Conservation (phyloP, 345 rosid genomes). For the Crucihimalaya himalaica region DNA sequence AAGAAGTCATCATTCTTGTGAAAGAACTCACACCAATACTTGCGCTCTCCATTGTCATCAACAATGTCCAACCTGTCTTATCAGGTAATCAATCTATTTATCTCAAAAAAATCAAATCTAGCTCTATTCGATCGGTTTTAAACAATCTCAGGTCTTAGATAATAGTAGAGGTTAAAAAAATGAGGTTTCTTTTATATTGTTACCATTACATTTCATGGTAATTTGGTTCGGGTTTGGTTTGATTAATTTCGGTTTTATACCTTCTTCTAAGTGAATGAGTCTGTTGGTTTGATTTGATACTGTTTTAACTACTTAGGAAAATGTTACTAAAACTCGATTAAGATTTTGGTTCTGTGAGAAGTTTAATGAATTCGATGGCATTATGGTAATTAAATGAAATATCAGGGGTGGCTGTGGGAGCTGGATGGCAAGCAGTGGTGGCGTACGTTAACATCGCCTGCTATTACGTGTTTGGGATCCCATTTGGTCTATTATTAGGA, state of each 20-base stretch:
- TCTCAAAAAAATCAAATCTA: background rate
- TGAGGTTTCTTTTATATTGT: too few relatives aligned
- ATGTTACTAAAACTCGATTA: background rate
- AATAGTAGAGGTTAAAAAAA: background rate
- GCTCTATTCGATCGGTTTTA: background rate
- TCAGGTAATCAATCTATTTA: slow-evolving; percentile 57
- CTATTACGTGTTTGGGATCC: slow-evolving; percentile 71
- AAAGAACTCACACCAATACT: slow-evolving; percentile 70
- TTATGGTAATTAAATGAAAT: background rate
- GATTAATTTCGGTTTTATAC: background rate
- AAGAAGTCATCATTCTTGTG: slow-evolving; percentile 55
- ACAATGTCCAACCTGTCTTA: slow-evolving; percentile 84
- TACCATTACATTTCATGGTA: background rate
- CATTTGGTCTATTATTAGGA: slow-evolving; percentile 66
- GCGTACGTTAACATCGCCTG: slow-evolving; percentile 79
- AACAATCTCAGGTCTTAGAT: background rate
- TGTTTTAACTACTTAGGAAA: background rate
- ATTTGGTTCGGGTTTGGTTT: background rate
- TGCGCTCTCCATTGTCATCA: slow-evolving; percentile 62
- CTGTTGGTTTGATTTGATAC: background rate
- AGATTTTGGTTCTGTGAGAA: background rate
- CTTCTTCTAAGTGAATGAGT: background rate
- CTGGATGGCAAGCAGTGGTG: slow-evolving; percentile 81
- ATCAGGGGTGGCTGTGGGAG: slow-evolving; percentile 67
- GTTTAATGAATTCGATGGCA: background rate